Conservation (phyloP, 2,329 filamentous ascomycete species). For the Cladophialophora psammophila region DNA sequence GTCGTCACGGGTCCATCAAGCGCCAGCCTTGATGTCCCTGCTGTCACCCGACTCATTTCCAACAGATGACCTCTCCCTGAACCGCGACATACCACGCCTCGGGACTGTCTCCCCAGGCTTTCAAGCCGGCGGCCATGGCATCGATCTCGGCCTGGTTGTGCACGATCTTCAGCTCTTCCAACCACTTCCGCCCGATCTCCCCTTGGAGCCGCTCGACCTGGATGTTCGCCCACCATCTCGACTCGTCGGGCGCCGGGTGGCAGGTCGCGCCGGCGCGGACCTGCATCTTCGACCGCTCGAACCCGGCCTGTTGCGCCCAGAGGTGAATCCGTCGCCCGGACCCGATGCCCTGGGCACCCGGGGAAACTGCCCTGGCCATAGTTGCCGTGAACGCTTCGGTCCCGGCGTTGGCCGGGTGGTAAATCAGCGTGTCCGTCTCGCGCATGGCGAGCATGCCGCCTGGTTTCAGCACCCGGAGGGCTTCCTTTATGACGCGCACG, state of each 20-base stretch:
- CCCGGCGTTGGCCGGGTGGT: constrained; percentile 40
- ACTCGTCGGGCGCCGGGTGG: constrained; percentile 23
- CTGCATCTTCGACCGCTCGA: constrained; percentile 34
- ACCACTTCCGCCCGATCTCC: constrained; percentile 27
- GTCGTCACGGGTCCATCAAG: background rate
- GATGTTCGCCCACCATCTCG: constrained; percentile 30
- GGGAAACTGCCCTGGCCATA: constrained; percentile 38
- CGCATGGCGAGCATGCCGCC: constrained; percentile 60
- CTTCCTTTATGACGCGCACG: constrained; percentile 57
- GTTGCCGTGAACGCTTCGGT: constrained; percentile 35
- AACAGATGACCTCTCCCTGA: constrained; percentile 31
- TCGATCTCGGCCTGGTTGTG: constrained; percentile 19
- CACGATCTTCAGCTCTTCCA: constrained; percentile 18
- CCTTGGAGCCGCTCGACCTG: constrained; percentile 25
- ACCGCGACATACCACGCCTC: constrained; percentile 28
- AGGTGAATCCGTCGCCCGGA: constrained; percentile 38
- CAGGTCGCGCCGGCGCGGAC: constrained; percentile 27
- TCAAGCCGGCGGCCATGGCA: constrained; percentile 15
- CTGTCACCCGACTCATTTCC: constrained; percentile 19
- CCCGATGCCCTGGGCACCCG: constrained; percentile 42
- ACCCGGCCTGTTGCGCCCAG: constrained; percentile 40
- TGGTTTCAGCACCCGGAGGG: constrained; percentile 61
- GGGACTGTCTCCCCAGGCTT: constrained; percentile 22
- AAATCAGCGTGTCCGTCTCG: constrained; percentile 45
- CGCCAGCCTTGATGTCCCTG: background rate